These are phyloP conservation scores for Endoconidiophora polonica DNA, from an alignment of 2,329 filamentous ascomycete species.

Conservation along the genomic window DNA sequence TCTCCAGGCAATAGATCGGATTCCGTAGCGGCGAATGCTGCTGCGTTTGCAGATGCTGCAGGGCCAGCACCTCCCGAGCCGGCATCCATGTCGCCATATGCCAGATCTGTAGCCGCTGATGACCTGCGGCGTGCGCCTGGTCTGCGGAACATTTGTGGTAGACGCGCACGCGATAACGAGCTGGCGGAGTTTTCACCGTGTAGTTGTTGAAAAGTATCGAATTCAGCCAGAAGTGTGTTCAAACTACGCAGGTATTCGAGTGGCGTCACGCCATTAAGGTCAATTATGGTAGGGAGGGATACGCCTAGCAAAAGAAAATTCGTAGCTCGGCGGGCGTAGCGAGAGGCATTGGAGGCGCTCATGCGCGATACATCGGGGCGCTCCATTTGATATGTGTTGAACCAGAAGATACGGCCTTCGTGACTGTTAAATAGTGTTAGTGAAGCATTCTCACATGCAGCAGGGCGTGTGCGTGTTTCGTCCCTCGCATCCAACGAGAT, in stretches of 20 bases:
- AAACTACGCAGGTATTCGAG: slow-evolving; percentile 77
- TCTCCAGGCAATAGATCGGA: slow-evolving; percentile 61
- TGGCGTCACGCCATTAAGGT: slow-evolving; percentile 65
- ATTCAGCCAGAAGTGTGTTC: slow-evolving; percentile 73
- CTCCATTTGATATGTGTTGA: slow-evolving; percentile 89
- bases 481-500: not conserved
- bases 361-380: slow-evolving; percentile 63
- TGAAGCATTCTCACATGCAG: not conserved
- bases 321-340: slow-evolving; percentile 75
- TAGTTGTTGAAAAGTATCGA: slow-evolving; percentile 81
- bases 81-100: slow-evolving; percentile 18
- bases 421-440: slow-evolving; percentile 37
- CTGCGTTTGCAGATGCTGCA: slow-evolving; percentile 26
- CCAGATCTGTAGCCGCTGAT: slow-evolving; percentile 28
- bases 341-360: slow-evolving; percentile 70
- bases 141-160: slow-evolving; percentile 71
- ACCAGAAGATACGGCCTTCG: slow-evolving; percentile 92
- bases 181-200: slow-evolving; percentile 63
- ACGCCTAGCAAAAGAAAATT: slow-evolving; percentile 88
- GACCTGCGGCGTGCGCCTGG: slow-evolving; percentile 37
- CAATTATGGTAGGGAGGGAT: slow-evolving; percentile 75
- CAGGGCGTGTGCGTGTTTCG: not conserved
- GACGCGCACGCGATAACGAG: slow-evolving; percentile 57
- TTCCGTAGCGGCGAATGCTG: slow-evolving; percentile 41
- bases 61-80: slow-evolving; percentile 16